These are phyloP conservation scores for Leishmania tarentolae DNA, from an alignment of 208 protist species.

Conservation along the genomic window DNA sequence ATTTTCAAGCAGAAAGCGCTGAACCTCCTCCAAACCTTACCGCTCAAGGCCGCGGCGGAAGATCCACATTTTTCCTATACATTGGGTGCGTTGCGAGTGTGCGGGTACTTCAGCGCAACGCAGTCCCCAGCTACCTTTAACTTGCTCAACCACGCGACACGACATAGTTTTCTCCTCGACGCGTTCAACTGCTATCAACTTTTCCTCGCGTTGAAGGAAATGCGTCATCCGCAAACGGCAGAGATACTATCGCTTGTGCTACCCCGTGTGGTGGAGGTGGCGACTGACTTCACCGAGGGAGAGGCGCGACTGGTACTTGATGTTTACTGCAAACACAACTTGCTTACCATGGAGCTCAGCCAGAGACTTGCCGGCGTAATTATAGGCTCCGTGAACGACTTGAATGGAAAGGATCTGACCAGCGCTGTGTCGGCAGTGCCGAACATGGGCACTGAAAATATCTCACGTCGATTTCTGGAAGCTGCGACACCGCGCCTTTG, in stretches of 20 bases:
- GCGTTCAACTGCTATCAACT: conserved; percentile 52
- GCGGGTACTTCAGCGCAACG: conserved; percentile 62
- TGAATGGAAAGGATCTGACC: conserved; percentile 31
- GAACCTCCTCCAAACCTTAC: conserved; percentile 59
- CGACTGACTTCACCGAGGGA: conserved; percentile 42
- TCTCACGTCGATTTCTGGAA: conserved; percentile 34
- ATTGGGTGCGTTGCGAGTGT: conserved; percentile 53
- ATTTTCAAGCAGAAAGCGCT: conserved; percentile 38
- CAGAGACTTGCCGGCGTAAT: conserved; percentile 36
- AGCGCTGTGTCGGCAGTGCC: conserved; percentile 17
- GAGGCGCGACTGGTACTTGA: conserved; percentile 54
- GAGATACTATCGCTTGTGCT: conserved; percentile 64
- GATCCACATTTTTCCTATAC: conserved; percentile 68
- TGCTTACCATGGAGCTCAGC: conserved; percentile 38
- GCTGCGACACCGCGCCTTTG: conserved; percentile 44
- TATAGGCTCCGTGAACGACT: conserved; percentile 31
- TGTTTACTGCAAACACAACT: conserved; percentile 27
- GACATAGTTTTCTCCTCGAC: conserved; percentile 77
- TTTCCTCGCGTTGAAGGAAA: conserved; percentile 31
- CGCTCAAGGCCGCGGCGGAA: conserved; percentile 69
- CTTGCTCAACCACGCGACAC: conserved; percentile 75
- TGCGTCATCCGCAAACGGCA: conserved; percentile 57
- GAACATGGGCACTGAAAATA: conserved; percentile 5
- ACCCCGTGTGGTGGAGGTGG: conserved; percentile 59
- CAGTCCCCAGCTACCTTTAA: conserved; percentile 55